These are phyloP conservation scores for Wickerhamiella slavikovae DNA, from an alignment of 805 yeast species.

Conservation along the genomic window DNA sequence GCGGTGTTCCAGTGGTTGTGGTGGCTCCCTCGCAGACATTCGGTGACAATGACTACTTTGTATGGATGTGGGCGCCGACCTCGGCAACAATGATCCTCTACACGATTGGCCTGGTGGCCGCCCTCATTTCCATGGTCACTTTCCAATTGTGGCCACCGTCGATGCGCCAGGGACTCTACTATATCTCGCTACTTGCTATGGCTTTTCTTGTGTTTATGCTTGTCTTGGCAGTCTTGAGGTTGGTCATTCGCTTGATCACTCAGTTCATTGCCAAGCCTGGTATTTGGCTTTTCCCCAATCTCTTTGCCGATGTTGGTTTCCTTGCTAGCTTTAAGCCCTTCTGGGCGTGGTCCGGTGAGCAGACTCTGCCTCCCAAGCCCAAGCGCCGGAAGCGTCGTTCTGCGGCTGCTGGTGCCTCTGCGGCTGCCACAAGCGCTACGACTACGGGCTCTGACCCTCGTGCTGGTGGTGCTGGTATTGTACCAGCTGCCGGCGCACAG, in stretches of 20 bases:
- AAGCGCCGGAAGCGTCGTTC: conserved; percentile 9
- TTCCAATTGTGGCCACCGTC: conserved; percentile 92
- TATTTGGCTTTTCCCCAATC: conserved; percentile 91
- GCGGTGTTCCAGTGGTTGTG: conserved; percentile 27
- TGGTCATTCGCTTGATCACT: conserved; percentile 44
- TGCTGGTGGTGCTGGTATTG: not conserved
- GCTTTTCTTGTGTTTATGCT: conserved; percentile 60
- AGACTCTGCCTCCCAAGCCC: conserved; percentile 12
- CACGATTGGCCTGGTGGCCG: conserved; percentile 45
- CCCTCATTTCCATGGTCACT: conserved; percentile 39
- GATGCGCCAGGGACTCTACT: conserved; percentile 84
- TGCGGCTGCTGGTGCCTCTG: conserved; percentile 1
- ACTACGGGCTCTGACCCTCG: too few relatives aligned
- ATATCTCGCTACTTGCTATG: conserved; percentile 54
- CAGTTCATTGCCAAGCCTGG: conserved; percentile 43
- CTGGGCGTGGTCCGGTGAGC: conserved; percentile 57
- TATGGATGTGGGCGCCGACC: conserved; percentile 64
- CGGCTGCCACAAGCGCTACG: conserved; percentile 1
- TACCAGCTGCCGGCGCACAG: conserved; percentile 1
- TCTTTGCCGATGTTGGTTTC: conserved; percentile 89
- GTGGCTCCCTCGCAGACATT: conserved; percentile 20
- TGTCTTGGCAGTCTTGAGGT: conserved; percentile 55
- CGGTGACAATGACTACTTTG: conserved; percentile 36
- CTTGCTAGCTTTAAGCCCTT: conserved; percentile 77
- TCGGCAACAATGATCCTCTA: conserved; percentile 42